These are phyloP conservation scores for Novymonas esmeraldas DNA, from an alignment of 208 protist genomes.

Conservation along the genomic window DNA sequence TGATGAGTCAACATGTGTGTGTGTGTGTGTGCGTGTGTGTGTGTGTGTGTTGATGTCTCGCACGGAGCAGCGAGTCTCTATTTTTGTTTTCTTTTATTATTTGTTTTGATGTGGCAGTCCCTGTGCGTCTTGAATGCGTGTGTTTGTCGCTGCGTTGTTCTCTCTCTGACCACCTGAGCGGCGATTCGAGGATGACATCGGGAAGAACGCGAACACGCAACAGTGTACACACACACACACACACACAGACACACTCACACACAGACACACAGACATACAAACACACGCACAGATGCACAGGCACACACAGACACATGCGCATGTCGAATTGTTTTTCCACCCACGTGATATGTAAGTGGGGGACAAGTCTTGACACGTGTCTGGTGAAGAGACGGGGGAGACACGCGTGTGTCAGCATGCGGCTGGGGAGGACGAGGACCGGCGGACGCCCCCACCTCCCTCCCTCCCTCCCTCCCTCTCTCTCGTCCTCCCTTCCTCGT, in stretches of 20 bases:
- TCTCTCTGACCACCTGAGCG: no score
- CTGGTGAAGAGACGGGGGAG: not conserved
- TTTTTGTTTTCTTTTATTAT: not conserved
- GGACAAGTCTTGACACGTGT: slow-evolving; percentile 1
- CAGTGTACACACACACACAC: no score
- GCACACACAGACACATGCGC: no score
- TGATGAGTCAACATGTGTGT: not conserved
- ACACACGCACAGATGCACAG: not conserved
- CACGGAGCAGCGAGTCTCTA: not conserved
- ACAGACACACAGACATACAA: not conserved
- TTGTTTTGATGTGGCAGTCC: no score
- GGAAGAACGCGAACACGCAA: no score
- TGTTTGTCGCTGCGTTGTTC: no score
- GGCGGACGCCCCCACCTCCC: not conserved
- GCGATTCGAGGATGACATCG: no score
- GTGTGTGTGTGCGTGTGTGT: slow-evolving; percentile 5
- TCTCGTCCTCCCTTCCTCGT: slow-evolving; percentile 1
- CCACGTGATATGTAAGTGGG: not conserved
- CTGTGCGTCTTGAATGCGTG: no score
- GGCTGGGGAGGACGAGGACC: not conserved
- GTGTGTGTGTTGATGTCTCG: no score
- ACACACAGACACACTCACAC: not conserved
- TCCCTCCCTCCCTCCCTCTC: not conserved
- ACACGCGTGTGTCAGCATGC: no score
- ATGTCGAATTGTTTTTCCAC: no score